Percentiles rank a stretch among this genome's conserved stretches.
Evolutionary conservation across 2,329 filamentous ascomycete species (phyloP).

Genomic region (Mollisiaceae sp.): DNA sequence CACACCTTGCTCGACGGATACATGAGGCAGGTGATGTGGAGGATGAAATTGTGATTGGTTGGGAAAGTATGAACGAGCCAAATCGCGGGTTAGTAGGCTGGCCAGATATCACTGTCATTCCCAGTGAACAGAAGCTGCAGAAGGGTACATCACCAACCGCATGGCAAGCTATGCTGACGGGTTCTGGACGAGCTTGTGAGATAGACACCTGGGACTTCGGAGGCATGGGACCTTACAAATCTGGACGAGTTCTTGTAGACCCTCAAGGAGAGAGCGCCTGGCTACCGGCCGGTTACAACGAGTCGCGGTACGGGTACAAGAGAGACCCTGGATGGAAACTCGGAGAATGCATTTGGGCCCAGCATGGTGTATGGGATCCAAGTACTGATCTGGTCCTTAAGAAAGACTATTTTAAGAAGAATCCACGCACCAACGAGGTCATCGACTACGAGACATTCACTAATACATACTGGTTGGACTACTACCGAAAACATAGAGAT

Average conservation of each 20-base stretch:
- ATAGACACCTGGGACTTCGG: slow-evolving; percentile 94
- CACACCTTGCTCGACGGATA: slow-evolving; percentile 81
- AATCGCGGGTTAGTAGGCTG: slow-evolving; percentile 87
- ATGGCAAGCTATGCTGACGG: slow-evolving; percentile 91
- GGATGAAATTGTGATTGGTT: slow-evolving; percentile 86
- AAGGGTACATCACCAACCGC: slow-evolving; percentile 93
- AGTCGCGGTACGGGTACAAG: slow-evolving; percentile 88
- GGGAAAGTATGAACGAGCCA: slow-evolving; percentile 96
- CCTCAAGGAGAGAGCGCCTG: slow-evolving; percentile 85
- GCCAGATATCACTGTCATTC: slow-evolving; percentile 79
- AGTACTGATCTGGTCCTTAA: slow-evolving; percentile 74
- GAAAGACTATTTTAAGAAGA: slow-evolving; percentile 87
- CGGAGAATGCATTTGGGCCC: slow-evolving; percentile 95
- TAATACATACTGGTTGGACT: slow-evolving; percentile 88
- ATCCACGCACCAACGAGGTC: slow-evolving; percentile 72
- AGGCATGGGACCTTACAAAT: slow-evolving; percentile 88
- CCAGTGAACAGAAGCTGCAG: slow-evolving; percentile 85
- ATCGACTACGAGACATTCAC: slow-evolving; percentile 87
- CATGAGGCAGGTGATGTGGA: slow-evolving; percentile 89
- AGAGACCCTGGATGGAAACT: slow-evolving; percentile 87
- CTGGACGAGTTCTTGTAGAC: slow-evolving; percentile 81
- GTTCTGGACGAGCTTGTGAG: slow-evolving; percentile 89
- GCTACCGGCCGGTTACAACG: slow-evolving; percentile 83
- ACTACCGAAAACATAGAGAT: slow-evolving; percentile 77
- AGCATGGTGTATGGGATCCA: slow-evolving; percentile 94